Percentiles rank a stretch among this genome's conserved stretches.
Conservation (phyloP, 2,329 filamentous ascomycete genomes). For the Colletotrichum plurivorum region DNA sequence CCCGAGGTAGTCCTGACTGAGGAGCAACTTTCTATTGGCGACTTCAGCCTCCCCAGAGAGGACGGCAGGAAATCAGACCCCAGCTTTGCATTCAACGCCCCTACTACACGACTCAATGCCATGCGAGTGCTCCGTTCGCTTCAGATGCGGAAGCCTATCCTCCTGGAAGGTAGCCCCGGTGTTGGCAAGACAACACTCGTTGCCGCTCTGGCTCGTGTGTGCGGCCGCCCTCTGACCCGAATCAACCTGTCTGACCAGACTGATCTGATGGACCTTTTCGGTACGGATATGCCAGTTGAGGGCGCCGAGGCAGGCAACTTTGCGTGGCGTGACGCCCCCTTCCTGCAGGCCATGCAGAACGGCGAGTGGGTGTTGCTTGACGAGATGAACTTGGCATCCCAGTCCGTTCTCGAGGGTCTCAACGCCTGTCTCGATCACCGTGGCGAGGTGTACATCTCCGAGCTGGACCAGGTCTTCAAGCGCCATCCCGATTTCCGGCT, state of each 20-base stretch:
- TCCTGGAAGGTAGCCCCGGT: slow-evolving; percentile 96
- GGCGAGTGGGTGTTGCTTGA: slow-evolving; percentile 97
- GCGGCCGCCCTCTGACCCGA: slow-evolving; percentile 86
- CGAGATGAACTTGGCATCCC: slow-evolving; percentile 98
- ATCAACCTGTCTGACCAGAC: slow-evolving; percentile 99
- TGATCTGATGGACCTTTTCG: slow-evolving; percentile 96
- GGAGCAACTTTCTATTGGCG: slow-evolving; percentile 75
- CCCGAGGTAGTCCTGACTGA: slow-evolving; percentile 71
- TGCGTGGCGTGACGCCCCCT: slow-evolving; percentile 95
- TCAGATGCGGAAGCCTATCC: slow-evolving; percentile 89
- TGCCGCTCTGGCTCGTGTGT: slow-evolving; percentile 83
- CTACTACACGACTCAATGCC: slow-evolving; percentile 89
- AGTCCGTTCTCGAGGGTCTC: slow-evolving; percentile 94
- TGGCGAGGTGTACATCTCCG: slow-evolving; percentile 94
- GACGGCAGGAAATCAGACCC: slow-evolving; percentile 64
- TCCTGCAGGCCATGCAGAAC: slow-evolving; percentile 95
- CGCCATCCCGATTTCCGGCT: slow-evolving; percentile 92
- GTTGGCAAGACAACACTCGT: slow-evolving; percentile 98
- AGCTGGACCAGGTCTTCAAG: slow-evolving; percentile 93
- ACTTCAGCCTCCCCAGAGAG: slow-evolving; percentile 76
- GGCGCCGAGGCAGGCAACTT: slow-evolving; percentile 93
- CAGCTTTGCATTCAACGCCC: slow-evolving; percentile 86
- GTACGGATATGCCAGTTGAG: slow-evolving; percentile 95
- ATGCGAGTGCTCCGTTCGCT: slow-evolving; percentile 93
- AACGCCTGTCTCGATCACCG: slow-evolving; percentile 98